Evolutionary conservation across 306 rosid species (phyloP).

Genomic region (Cucurbita pepo): DNA sequence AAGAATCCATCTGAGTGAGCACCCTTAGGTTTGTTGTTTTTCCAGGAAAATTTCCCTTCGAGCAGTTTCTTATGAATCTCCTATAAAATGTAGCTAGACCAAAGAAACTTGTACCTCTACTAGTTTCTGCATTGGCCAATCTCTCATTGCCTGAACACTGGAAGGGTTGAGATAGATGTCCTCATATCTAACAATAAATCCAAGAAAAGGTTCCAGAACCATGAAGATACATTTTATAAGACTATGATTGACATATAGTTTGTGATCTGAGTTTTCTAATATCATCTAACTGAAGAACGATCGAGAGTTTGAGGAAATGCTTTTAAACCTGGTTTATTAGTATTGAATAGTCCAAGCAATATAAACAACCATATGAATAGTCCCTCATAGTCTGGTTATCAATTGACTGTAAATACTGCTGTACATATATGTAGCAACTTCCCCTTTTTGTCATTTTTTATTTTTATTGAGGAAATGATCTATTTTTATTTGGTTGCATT

Average conservation of each 20-base stretch:
- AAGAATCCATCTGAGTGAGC: no score
- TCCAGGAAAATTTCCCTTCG: no score
- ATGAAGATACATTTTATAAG: not conserved
- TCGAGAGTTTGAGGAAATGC: not conserved
- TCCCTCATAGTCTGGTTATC: not conserved
- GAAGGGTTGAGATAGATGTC: not conserved
- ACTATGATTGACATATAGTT: not conserved
- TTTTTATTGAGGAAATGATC: not conserved
- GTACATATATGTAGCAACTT: not conserved
- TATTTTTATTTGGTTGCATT: not conserved
- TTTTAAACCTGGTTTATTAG: not conserved
- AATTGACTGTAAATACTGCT: not conserved
- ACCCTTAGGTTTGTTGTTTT: no score
- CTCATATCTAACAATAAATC: not conserved
- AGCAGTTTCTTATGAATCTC: no score
- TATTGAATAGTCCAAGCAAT: not conserved
- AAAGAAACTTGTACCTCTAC: not conserved
- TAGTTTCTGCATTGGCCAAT: not conserved
- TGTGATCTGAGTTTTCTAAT: not conserved
- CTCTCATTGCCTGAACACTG: not conserved
- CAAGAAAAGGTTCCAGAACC: not conserved
- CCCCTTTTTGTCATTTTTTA: not conserved
- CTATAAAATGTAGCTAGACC: not conserved
- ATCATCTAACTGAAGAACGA: not conserved
- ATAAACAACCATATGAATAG: not conserved